Evolutionary conservation across 176 grass and related monocot species (phyloP), one percentile per base, ranked within the genome.

Genomic region (Thinopyrum elongatum): DNA sequence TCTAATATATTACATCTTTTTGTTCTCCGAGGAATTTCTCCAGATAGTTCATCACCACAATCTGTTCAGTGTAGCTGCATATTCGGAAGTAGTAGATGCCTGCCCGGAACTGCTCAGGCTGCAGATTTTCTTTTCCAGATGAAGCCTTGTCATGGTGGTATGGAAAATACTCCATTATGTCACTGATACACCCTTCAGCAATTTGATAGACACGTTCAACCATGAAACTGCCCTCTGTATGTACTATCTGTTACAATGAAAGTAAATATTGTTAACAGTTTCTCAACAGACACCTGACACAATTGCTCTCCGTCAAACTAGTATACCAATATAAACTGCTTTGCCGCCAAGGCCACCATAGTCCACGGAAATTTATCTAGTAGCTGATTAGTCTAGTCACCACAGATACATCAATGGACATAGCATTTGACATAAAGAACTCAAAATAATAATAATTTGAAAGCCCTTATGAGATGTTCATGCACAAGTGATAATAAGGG

Each of bases 51-150:
- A 90, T 92, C 29, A 84, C 88, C 31, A 92, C 96, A 90, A 94
- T 98, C 86, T 98, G 92, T 88, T 98, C 93, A 0, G 93, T 94
- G 78, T 95, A 98, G 88, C 96, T 98, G 84, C 96, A 98, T 79
- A 98, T 88, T 59, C 90, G 65, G 83, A 98, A 98, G 86, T 98
- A 98, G 79, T 92, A 98, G 62, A 95, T 98, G 70, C 88, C 86
- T 69, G 88, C 78, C 21, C 95, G 85, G 81, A 95, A 98, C 83
- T 38, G 57, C 77, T 94, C 88, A 39, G 90, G 90, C 85, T 94
- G 84, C 79, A 98, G 30, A 65, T 61, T 90, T 74, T 86, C 83
- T 83, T 86, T 62, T 51, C 78, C 77, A 47, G 82, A 80, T 86
- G 82, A 88, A 71, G 72, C 67, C 42, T 90, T 92, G 25, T 91